Evolutionary conservation across 768 basidiomycete species (phyloP).

Genomic region (Russula brevipes): DNA sequence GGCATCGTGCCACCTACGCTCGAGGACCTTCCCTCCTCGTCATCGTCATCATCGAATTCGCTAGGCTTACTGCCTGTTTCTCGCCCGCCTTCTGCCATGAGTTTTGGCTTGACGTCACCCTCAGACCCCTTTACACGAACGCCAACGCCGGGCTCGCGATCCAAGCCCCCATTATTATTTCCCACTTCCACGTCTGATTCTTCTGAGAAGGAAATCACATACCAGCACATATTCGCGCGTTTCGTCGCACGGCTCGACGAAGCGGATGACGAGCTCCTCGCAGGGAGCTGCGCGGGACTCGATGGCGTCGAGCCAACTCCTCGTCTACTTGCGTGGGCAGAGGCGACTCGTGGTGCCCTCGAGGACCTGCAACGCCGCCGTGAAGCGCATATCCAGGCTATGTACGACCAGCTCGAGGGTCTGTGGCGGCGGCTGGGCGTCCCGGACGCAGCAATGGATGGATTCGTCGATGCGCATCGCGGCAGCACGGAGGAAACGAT

Average conservation of each 20-base stretch:
- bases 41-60: conserved; percentile 32
- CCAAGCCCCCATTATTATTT: conserved; percentile 27
- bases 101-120: conserved; percentile 24
- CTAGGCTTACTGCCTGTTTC: conserved; percentile 29
- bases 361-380: conserved; percentile 69
- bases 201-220: conserved; percentile 11
- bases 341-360: conserved; percentile 50
- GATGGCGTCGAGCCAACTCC: conserved; percentile 75
- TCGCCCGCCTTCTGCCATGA: conserved; percentile 33
- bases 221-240: conserved; percentile 24
- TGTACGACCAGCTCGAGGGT: conserved; percentile 90
- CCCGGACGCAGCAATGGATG: conserved; percentile 73
- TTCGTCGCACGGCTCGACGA: conserved; percentile 23
- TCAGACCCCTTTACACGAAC: conserved; percentile 28
- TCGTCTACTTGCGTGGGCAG: conserved; percentile 69
- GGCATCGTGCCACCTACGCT: conserved; percentile 61
- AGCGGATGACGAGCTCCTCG: conserved; percentile 29
- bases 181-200: conserved; percentile 21
- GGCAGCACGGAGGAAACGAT: conserved; percentile 78
- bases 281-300: conserved; percentile 41
- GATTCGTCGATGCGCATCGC: conserved; percentile 82
- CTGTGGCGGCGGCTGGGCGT: conserved; percentile 88
- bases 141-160: conserved; percentile 36
- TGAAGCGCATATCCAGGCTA: conserved; percentile 81
- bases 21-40: conserved; percentile 39